Evolutionary conservation across 2,329 filamentous ascomycete species (phyloP), one percentile per base, ranked within the genome.

Genomic region (Pyrenophora graminea): DNA sequence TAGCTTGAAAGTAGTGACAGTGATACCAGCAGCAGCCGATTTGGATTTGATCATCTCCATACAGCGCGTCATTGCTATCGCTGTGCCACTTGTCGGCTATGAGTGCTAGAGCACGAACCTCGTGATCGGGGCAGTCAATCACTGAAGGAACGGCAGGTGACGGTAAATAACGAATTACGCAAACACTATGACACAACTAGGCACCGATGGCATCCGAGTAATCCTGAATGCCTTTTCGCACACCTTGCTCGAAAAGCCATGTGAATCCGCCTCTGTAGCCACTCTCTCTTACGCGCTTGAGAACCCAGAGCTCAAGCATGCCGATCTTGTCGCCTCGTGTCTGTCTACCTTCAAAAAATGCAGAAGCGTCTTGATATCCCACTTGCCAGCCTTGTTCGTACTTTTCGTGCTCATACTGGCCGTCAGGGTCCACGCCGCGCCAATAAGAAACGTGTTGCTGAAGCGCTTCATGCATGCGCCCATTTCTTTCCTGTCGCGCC

Each of bases 361-460:
- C 63, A 45, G 74, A 55, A 1, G 81, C 82, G 68, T 85, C 83
- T n/a, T 70, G 71, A 58, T 79, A 85, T 0, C 82, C 83, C 1
- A 81, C 61, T 17, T 80, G 76, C 79, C 80, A 85, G 1, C 83
- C 83, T n/a, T 77, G 63, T 53, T 76, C 75, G 63, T 79, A 85
- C 12, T 80, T 76, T 67, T 77, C 78, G 62, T 84, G 80, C 64
- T 84, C 79, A 46, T 77, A 79, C 6, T 73, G 68, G 23, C 75
- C 69, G 7, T 77, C 76, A 0, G 79, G 77, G 6, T 63, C 69
- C 2, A 72, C 72, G 8, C 63, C 58, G 39, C 76, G 76, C 81
- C 82, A 85, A 50, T 81, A 84, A 6, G 68, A 62, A 25, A 74
- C 72, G 61, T 85, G 82, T 13, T 71, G 67, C 5, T 69, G 59